Base-by-base conservation (phyloP, 208 protist species). In the Leptomonas pyrrhocoris region DNA sequence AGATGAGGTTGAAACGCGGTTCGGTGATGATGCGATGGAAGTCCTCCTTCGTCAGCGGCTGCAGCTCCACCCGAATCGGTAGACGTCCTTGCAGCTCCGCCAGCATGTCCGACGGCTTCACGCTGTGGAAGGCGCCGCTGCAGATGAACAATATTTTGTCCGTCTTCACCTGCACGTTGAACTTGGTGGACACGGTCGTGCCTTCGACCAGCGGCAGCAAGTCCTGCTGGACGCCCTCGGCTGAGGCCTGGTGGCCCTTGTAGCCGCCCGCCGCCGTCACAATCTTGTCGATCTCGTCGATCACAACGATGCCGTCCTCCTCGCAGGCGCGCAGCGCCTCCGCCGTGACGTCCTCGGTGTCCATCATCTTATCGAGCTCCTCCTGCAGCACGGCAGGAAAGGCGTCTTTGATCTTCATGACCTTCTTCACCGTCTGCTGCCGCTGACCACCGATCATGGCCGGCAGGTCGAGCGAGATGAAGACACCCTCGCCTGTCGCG, bases 211-310 rank as follows among this genome's bases (percentile, higher is more conserved):
- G 84, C 9, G 98, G 98, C 0, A 99, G 89, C 25, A 99, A 79
- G 78, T 99, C 98, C 78, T 99, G 94, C 88, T 99, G 98, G 9
- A 99, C 98, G 60, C 98, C 98, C 71, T 99, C 98, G 27, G 94
- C 89, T 34, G 84, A 95, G 9, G 96, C 97, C 80, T 99, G 96
- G 60, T 95, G 89, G 4, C 92, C 90, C 67, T 96, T 94, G 80
- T 93, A 94, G 36, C 86, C 88, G 21, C 92, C 92, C 0, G 89
- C 79, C 0, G 90, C 84, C 18, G 91, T 96, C 60, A 97, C 94
- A 68, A 99, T 99, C 85, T 99, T 99, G 87, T 99, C 98, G 64
- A 99, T 99, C 74, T 99, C 98, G 76, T 99, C 98, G 63, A 99
- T 99, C 40, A 99, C 98, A 0, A 99, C 98, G 71, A 99, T 99